phyloP scores from a whole-genome alignment of 2,329 filamentous ascomycete genomes.

The Aspergillus uvarum region DNA sequence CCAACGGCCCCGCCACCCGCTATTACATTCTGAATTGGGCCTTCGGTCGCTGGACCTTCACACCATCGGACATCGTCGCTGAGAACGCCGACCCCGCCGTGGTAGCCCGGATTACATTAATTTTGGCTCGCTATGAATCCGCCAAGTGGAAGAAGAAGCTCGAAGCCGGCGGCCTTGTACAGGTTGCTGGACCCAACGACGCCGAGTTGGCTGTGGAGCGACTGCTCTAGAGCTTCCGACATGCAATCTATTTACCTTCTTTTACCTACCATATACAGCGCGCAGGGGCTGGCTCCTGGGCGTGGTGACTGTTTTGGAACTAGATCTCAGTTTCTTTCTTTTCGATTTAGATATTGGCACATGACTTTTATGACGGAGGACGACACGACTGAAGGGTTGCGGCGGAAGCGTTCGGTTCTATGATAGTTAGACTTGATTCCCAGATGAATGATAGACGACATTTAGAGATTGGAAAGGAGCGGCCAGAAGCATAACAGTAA shows the following conservation, averaged over 20 bases:
- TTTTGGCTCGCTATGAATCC: slow-evolving; percentile 49
- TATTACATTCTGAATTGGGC: slow-evolving; percentile 97
- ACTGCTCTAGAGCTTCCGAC: slow-evolving; percentile 26
- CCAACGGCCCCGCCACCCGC: slow-evolving; percentile 29
- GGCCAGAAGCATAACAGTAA: background rate
- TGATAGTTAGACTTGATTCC: background rate
- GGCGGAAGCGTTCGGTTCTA: background rate
- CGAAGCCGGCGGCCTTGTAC: slow-evolving; percentile 41
- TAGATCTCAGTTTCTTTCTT: background rate
- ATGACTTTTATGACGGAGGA: background rate
- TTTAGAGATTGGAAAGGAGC: background rate
- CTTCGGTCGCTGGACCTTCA: slow-evolving; percentile 93
- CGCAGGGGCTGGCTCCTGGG: slow-evolving; percentile 21
- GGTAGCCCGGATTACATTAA: slow-evolving; percentile 46
- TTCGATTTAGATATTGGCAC: background rate
- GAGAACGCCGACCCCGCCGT: slow-evolving; percentile 32
- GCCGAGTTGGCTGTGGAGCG: slow-evolving; percentile 36
- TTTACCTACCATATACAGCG: background rate
- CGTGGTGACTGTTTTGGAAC: background rate
- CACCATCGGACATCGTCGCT: slow-evolving; percentile 51
- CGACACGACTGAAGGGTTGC: background rate
- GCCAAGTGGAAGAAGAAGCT: slow-evolving; percentile 52
- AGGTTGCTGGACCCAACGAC: slow-evolving; percentile 20
- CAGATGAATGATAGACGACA: background rate
- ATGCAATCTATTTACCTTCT: background rate